Evolutionary conservation across 139 green algal species (phyloP), one percentile per base, ranked within the genome.

Genomic region (Gonium pectorale): DNA sequence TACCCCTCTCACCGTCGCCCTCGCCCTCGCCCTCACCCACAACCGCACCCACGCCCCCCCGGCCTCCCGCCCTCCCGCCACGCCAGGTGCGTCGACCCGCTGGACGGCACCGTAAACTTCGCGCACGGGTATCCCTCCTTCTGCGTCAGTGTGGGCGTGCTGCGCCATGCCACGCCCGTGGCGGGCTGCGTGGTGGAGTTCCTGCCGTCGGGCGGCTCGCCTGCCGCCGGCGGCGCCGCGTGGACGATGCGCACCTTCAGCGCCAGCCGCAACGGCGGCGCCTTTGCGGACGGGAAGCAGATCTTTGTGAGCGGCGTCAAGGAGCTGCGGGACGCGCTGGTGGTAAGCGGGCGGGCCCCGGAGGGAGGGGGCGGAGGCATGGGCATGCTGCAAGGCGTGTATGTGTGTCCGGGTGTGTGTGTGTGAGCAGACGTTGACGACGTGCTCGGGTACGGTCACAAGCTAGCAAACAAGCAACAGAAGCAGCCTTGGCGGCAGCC

Each of bases 71-170:
- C 6, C 62, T 4, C 19, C 62, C 62, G 29, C 62, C 6, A 9
- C 62, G 29, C n/a, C 59, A 90, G 96, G 96, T 97, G 92, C 79
- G 90, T 98, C 17, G 96, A 99, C 85, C 96, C 96, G 29, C 74
- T 97, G 9, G 94, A 97, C 69, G 95, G 95, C 63, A 98, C 95
- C 5, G 97, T 92, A 41, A 98, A 98, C 90, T 98, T 98, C 91
- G 81, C 69, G 26, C 40, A 74, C 67, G 85, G 91, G 46, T 98
- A 97, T 81, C 91, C 90, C 24, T 94, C 88, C 33, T 98, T 98
- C 84, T 94, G 88, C 17, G 91, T 97, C 0, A 94, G 84, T 9
- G 89, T 98, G 11, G 94, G 87, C 26, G 93, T 95, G 51, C 73
- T 97, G 86, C 67, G 89, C 17, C 93, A 95, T 72, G 88, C 90